A percentile compares a stretch with the other conserved stretches of the same genome.
phyloP scores from a whole-genome alignment of 1,284 basidiomycete genomes.

The Leccinum subspadiceum region DNA sequence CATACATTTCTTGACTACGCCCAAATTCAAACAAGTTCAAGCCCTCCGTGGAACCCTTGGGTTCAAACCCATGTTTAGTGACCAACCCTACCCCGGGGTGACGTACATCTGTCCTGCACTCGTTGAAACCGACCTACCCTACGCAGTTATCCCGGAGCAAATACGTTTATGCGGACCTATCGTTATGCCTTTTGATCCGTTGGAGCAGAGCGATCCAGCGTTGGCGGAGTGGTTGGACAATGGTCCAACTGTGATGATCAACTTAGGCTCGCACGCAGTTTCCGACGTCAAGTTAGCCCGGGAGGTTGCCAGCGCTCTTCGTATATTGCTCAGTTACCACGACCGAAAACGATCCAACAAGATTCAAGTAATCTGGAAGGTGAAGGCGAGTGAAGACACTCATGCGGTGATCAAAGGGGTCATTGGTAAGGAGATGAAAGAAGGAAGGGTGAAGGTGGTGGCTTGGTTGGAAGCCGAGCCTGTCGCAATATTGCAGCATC shows the following conservation, averaged over 20 bases:
- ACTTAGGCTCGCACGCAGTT: constrained; percentile 1
- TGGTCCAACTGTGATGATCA: constrained; percentile 13
- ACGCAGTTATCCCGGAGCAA: constrained; percentile 1
- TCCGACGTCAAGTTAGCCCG: not conserved
- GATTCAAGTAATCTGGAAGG: constrained; percentile 12
- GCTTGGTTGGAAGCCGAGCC: constrained; percentile 12
- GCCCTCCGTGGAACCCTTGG: constrained; percentile 5
- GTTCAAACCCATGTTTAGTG: not conserved
- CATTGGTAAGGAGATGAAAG: not conserved
- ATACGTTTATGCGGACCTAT: not conserved
- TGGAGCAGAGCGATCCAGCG: constrained; percentile 9
- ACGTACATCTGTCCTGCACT: constrained; percentile 5
- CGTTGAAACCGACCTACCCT: not conserved
- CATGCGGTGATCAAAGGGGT: not conserved
- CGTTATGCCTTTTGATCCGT: constrained; percentile 8
- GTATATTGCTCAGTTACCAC: constrained; percentile 6
- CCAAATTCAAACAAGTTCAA: not conserved
- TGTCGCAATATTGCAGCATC: constrained; percentile 12
- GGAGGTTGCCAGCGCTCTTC: constrained; percentile 10
- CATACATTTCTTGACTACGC: not conserved
- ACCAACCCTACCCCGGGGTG: not conserved
- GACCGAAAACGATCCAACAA: not conserved
- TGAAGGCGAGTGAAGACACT: not conserved
- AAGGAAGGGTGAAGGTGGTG: not conserved
- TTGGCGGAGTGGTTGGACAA: constrained; percentile 13